Evolutionary conservation across 2,329 filamentous ascomycete species (phyloP), one percentile per base, ranked within the genome.

Genomic region (Arthrinium puccinioides): DNA sequence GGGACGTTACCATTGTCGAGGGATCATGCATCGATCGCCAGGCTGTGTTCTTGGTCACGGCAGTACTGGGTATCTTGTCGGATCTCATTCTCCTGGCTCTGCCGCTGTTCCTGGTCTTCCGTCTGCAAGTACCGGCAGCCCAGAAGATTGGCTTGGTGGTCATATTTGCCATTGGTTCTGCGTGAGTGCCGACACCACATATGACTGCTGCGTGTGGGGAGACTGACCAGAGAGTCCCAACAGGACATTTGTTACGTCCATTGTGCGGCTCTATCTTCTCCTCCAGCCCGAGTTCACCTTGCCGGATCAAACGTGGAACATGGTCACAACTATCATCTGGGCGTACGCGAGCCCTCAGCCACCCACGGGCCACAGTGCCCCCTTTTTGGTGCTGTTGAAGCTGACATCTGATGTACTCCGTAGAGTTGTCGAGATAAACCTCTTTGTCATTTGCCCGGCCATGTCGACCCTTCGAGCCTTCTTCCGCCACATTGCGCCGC

Each of bases 341-440:
- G 10, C 23, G 33, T 36, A 36, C 7, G 33, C 20, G 9, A 9
- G 14, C 24, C n/a, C n/a, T 14, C 24, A 14, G 14, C 9, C n/a
- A 9, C 24, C 9, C 9, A 26, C 24, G 14, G 14, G 24, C 9
- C 9, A 26, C 9, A 26, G 24, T 9, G 24, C 24, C 24, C 9
- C 24, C 24, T 26, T 26, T 26, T 14, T 9, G 9, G 9, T 26
- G 9, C 24, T 26, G 9, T 14, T 26, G 9, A 26, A 26, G 9
- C 24, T 26, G 9, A 26, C 24, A 9, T 14, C 24, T 9, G 9
- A 26, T n/a, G n/a, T n/a, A 14, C 24, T 9, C 9, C n/a, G 24
- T 16, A 36, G 33, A n/a, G 23, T 24, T 18, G 19, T 36, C 23
- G 33, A 36, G 25, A 24, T 36, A n/a, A 36, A 36, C 25, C 23